phyloP scores from a whole-genome alignment of 192 early-diverging fungal species.

The Lobulomyces angularis region DNA sequence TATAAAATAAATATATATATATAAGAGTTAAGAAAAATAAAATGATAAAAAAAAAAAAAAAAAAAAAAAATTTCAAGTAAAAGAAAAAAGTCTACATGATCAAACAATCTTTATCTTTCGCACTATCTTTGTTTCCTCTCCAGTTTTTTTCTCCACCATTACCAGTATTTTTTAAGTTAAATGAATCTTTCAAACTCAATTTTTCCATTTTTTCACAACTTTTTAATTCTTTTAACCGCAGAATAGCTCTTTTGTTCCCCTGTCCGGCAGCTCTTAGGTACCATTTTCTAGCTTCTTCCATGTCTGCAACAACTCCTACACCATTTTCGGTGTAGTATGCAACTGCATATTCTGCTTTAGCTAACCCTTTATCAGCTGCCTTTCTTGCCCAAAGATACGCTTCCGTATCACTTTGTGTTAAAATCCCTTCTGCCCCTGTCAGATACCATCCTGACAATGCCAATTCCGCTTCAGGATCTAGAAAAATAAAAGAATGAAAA shows the following conservation, averaged over 20 bases:
- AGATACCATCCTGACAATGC: slow-evolving; percentile 97
- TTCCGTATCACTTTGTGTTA: slow-evolving; percentile 82
- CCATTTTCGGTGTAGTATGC: slow-evolving; percentile 90
- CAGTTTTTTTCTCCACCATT: slow-evolving; percentile 13
- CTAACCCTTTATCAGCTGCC: slow-evolving; percentile 85
- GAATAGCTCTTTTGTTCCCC: slow-evolving; percentile 69
- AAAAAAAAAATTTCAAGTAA: no score
- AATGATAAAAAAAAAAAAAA: no score
- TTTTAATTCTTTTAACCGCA: slow-evolving; percentile 74
- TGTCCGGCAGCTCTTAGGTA: slow-evolving; percentile 77
- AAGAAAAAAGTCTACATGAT: slow-evolving; percentile 13
- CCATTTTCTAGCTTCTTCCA: slow-evolving; percentile 81
- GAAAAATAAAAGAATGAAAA: slow-evolving; percentile 4
- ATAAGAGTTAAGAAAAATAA: no score
- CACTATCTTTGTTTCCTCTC: slow-evolving; percentile 11
- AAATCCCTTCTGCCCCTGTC: slow-evolving; percentile 78
- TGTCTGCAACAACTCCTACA: slow-evolving; percentile 63
- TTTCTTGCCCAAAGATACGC: slow-evolving; percentile 97
- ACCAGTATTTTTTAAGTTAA: no score
- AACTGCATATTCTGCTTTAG: slow-evolving; percentile 94
- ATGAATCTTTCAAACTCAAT: background rate
- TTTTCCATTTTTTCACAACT: slow-evolving; percentile 6
- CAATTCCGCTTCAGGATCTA: slow-evolving; percentile 81
- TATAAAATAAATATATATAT: no score
- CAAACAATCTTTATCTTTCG: slow-evolving; percentile 20